Conservation (phyloP, 1,284 basidiomycete genomes). For the Ganoderma sinense region DNA sequence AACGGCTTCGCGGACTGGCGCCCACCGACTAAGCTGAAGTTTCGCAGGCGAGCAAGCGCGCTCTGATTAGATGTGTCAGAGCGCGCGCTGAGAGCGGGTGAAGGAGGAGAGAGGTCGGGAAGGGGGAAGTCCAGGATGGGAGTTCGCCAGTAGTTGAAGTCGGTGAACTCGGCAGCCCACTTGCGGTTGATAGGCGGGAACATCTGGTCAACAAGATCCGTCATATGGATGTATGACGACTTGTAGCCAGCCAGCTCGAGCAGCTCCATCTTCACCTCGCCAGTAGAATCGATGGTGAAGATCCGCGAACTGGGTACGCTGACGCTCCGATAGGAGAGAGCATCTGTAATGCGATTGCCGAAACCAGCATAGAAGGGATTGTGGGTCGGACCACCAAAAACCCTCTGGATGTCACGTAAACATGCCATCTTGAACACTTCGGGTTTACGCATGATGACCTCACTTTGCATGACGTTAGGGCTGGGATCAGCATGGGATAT, state of each 20-base stretch:
- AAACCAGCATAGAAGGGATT: slow-evolving; percentile 98
- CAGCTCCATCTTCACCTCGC: slow-evolving; percentile 98
- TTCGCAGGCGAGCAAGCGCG: slow-evolving; percentile 80
- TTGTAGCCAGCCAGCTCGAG: slow-evolving; percentile 97
- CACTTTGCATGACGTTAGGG: slow-evolving; percentile 52
- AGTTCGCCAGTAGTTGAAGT: slow-evolving; percentile 97
- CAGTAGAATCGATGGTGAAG: slow-evolving; percentile 96
- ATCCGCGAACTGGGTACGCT: slow-evolving; percentile 95
- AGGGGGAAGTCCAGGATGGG: slow-evolving; percentile 83
- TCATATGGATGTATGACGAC: slow-evolving; percentile 97
- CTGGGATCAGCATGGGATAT: background rate
- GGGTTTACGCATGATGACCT: slow-evolving; percentile 98
- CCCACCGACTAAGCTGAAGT: slow-evolving; percentile 76
- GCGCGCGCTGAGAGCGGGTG: slow-evolving; percentile 90
- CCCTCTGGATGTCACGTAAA: slow-evolving; percentile 92
- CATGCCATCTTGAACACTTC: slow-evolving; percentile 99
- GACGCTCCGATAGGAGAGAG: slow-evolving; percentile 95
- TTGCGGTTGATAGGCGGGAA: slow-evolving; percentile 95
- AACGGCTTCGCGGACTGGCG: slow-evolving; percentile 49
- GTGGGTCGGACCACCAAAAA: slow-evolving; percentile 80
- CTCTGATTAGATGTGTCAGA: slow-evolving; percentile 84
- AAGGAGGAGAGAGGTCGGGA: slow-evolving; percentile 91
- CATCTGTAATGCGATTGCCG: slow-evolving; percentile 98
- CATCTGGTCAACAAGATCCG: slow-evolving; percentile 98
- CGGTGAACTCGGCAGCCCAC: slow-evolving; percentile 91